phyloP scores from a whole-genome alignment of 805 yeast species.

The Torulaspora delbrueckii region DNA sequence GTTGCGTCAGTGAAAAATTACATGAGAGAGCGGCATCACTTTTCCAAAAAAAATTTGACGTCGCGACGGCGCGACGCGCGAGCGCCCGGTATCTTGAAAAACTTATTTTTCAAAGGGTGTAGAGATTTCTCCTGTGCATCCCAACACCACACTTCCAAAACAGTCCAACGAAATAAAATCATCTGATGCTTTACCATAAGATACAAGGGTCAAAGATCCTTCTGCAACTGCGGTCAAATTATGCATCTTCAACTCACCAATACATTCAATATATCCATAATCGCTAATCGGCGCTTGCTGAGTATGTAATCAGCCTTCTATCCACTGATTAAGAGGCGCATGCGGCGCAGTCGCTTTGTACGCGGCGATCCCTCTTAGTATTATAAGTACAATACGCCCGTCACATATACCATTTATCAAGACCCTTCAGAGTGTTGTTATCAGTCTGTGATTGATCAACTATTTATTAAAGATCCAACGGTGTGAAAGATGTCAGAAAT shows the following conservation, averaged over 20 bases:
- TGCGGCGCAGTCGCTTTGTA: conserved; percentile 1
- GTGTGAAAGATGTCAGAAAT: neutral
- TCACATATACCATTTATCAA: too few species aligned
- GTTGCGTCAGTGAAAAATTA: neutral
- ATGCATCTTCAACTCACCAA: too few species aligned
- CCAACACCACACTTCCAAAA: neutral
- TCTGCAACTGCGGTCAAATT: too few species aligned
- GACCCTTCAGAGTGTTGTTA: too few species aligned
- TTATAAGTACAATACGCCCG: neutral
- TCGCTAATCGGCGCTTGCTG: neutral
- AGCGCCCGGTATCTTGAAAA: conserved; percentile 2
- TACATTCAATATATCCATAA: too few species aligned
- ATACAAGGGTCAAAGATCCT: too few species aligned
- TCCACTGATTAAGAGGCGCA: neutral
- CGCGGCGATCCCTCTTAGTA: neutral
- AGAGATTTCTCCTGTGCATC: neutral
- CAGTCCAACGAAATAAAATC: neutral
- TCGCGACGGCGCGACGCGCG: neutral
- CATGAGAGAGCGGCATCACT: too few species aligned
- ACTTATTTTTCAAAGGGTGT: neutral
- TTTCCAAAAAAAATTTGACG: too few species aligned
- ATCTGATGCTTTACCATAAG: neutral
- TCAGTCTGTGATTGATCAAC: too few species aligned
- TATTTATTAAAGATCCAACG: too few species aligned
- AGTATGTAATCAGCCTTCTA: neutral